Evolutionary conservation across 306 rosid genomes (phyloP), one percentile per base, ranked within the genome.

Genomic region (Fragaria ananassa): DNA sequence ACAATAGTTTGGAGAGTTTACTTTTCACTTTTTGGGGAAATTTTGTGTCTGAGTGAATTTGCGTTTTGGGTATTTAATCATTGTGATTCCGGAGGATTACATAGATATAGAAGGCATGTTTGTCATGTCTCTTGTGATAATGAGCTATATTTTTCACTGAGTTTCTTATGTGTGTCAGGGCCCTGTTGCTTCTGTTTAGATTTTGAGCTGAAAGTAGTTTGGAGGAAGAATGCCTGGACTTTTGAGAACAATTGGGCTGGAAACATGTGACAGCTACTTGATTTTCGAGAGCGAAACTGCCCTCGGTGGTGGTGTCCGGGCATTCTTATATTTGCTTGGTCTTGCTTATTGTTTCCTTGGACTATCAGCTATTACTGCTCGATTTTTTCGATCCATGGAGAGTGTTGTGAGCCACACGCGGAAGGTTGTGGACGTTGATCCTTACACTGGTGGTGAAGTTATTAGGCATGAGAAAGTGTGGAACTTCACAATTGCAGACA

Each of bases 401-500:
- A 89, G 83, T 80, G 95, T 95, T 71, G 99, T 95, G 65, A 90
- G 91, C 86, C 99, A 95, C 75, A 39, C 90, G 3, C 83, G 80
- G 87, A 74, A 83, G 74, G 92, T 95, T 35, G 96, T 85, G 74
- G 84, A 76, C 53, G 61, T 89, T 72, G 92, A 95, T 82, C 96
- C 93, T 80, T 21, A 51, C 35, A 85, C 93, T 72, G 78, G 83
- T 57, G 78, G 66, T 58, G 79, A 92, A 76, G 71, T 63, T 70
- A 47, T 88, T 60, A 83, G 84, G 67, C 76, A 83, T 65, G 97
- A 89, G 78, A 95, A 90, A 71, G 97, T 95, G 62, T 95, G 98
- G 97, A 95, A 95, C 83, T 95, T 89, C 81, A 89, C 99, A 1
- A 83, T 95, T 66, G 99, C 99, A 18, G 99, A 95, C 74, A 95